Percentiles rank a stretch among this genome's conserved stretches.
These are phyloP conservation scores for Calonectria naviculata DNA, from an alignment of 2,329 filamentous ascomycete species.

Conservation along the genomic window DNA sequence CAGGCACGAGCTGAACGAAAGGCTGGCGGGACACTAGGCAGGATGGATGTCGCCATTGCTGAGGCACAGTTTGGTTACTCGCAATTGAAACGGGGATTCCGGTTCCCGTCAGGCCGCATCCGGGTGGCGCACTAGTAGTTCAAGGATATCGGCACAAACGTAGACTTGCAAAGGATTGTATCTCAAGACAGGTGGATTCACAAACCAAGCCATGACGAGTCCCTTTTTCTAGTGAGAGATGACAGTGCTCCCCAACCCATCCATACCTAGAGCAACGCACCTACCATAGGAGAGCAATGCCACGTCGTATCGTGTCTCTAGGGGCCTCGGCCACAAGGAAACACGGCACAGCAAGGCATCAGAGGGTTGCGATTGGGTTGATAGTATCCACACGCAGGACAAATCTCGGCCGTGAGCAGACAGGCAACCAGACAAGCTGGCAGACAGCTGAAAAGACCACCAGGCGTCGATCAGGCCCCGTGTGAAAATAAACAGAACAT, in stretches of 20 bases:
- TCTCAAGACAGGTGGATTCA: slow-evolving; percentile 5
- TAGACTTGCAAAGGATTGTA: background rate
- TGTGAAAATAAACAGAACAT: background rate
- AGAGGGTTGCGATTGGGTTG: slow-evolving; percentile 20
- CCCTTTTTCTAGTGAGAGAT: background rate
- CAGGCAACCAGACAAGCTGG: background rate
- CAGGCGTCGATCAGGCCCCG: slow-evolving; percentile 1
- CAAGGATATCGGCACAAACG: slow-evolving; percentile 12
- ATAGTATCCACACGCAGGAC: slow-evolving; percentile 17
- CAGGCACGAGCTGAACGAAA: slow-evolving; percentile 20
- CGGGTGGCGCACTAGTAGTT: slow-evolving; percentile 14
- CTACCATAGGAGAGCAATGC: slow-evolving; percentile 5
- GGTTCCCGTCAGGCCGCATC: slow-evolving; percentile 10
- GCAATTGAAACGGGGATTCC: background rate
- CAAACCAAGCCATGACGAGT: background rate
- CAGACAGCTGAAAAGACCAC: background rate
- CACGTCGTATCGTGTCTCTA: slow-evolving; percentile 18
- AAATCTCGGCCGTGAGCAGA: background rate
- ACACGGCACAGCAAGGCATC: slow-evolving; percentile 16
- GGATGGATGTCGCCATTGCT: slow-evolving; percentile 15
- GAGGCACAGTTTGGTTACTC: background rate
- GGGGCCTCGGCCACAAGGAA: slow-evolving; percentile 16
- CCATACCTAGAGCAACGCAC: background rate
- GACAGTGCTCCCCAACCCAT: background rate
- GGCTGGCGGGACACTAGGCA: slow-evolving; percentile 13